Evolutionary conservation across 208 protist species (phyloP).

Genomic region (Trypanosoma platydactyli): DNA sequence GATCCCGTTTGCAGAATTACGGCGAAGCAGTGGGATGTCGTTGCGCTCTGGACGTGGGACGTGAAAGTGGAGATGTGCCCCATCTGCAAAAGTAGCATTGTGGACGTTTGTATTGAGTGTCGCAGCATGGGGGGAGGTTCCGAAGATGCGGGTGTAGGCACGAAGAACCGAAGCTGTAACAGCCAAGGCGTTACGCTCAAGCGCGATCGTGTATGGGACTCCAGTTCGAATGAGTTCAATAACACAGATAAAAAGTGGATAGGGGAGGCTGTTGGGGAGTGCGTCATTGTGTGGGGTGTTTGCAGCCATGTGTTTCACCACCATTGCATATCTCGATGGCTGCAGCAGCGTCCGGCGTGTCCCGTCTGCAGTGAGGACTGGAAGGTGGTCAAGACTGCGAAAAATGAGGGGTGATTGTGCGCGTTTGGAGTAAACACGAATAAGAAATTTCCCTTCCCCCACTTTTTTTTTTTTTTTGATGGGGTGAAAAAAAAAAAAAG

Average conservation of each 20-base stretch:
- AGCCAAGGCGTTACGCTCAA: neutral
- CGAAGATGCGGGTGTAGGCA: neutral
- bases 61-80: conserved; percentile 95
- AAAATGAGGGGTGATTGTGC: conserved; percentile 6
- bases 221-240: neutral
- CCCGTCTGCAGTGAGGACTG: conserved; percentile 96
- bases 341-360: conserved; percentile 96
- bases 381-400: conserved; percentile 63
- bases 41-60: conserved; percentile 96
- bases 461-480: too few relatives aligned
- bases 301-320: conserved; percentile 99
- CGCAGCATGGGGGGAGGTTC: conserved; percentile 11
- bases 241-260: neutral
- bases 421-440: neutral
- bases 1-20: conserved; percentile 28
- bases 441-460: too few relatives aligned
- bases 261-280: conserved; percentile 46
- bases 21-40: conserved; percentile 96
- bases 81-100: conserved; percentile 97
- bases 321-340: conserved; percentile 99
- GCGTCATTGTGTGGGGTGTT: conserved; percentile 96
- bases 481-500: conserved; percentile 3
- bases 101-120: conserved; percentile 97
- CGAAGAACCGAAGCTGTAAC: neutral
- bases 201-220: too few relatives aligned